Base-by-base conservation (phyloP, 2,329 filamentous ascomycete genomes). In the Botrytis aclada region DNA sequence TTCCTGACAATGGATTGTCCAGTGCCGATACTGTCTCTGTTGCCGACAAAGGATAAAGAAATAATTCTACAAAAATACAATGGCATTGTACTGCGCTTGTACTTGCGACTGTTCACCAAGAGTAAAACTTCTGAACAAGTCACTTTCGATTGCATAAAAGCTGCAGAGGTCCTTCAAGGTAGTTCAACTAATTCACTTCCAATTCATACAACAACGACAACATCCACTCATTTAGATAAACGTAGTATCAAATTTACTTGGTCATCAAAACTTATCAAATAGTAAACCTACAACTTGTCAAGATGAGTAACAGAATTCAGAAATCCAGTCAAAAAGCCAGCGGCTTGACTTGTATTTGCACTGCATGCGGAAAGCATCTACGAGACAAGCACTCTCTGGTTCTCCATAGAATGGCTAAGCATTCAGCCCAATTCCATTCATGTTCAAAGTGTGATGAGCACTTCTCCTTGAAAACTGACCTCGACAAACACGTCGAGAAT, bases 401-500 rank as follows among this genome's bases (percentile, higher is more conserved):
- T 10, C 43, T 66, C 10, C 63, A 66, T 16, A 66, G 12, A 37
- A 2, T 20, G 6, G 43, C 63, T 47, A n/a, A 37, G 2, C 63
- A 66, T 51, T 3, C 63, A 51, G 20, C 4, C 4, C 14, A 51
- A 20, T 51, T 20, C 6, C 12, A 37, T n/a, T 1, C 22, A 9
- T 66, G 63, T 51, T 0, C 43, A 37, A 37, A 51, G 43, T 66
- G 63, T 51, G 43, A 51, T 10, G 1, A 39, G 32, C 6, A n/a
- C 8, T 66, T 66, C 32, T 0, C 1, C 8, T 1, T 12, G 4
- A 37, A 4, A 37, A 8, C 0, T 18, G 16, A 3, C 20, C 14
- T 66, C 32, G 1, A 9, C 14, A 39, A 66, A 22, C 63, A 66
- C 63, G 1, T 14, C 14, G 14, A 51, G 12, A 22, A 66, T 34